Conservation (phyloP, 352 stramenopile genomes). For the Albugo laibachii region DNA sequence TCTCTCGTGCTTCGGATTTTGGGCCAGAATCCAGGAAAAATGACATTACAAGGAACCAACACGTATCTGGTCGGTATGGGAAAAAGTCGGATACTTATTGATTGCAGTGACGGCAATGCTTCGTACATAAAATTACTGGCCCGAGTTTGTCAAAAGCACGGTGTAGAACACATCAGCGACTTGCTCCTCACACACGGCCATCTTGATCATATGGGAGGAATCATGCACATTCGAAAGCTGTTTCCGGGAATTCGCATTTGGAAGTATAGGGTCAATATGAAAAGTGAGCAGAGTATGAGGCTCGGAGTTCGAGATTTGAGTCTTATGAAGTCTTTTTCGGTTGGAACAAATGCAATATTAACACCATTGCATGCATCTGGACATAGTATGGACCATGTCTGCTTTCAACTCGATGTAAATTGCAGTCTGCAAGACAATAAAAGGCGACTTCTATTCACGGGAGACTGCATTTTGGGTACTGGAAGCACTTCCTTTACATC, state of each 20-base stretch:
- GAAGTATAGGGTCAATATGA: slow-evolving; percentile 39
- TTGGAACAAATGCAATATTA: slow-evolving; percentile 13
- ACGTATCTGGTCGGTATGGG: slow-evolving; percentile 76
- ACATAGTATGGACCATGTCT: slow-evolving; percentile 73
- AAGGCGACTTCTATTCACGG: slow-evolving; percentile 37
- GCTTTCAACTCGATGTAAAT: slow-evolving; percentile 36
- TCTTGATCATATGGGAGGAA: slow-evolving; percentile 73
- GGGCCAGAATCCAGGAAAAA: slow-evolving; percentile 66
- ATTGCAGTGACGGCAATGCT: slow-evolving; percentile 55
- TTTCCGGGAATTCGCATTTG: slow-evolving; percentile 40
- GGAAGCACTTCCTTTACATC: slow-evolving; percentile 78
- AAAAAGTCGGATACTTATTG: slow-evolving; percentile 37
- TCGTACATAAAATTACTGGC: slow-evolving; percentile 25
- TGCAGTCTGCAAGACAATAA: slow-evolving; percentile 1
- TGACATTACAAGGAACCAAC: slow-evolving; percentile 82
- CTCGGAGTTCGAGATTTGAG: slow-evolving; percentile 13
- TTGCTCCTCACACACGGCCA: slow-evolving; percentile 81
- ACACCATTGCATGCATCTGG: slow-evolving; percentile 55
- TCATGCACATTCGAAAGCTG: slow-evolving; percentile 25
- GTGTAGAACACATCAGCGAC: slow-evolving; percentile 34
- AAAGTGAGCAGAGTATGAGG: neutral
- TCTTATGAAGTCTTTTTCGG: slow-evolving; percentile 10
- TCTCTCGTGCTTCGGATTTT: slow-evolving; percentile 45
- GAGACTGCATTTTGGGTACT: slow-evolving; percentile 66
- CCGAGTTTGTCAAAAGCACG: slow-evolving; percentile 15